Conservation (phyloP, 2,329 filamentous ascomycete species). For the Fusarium devonianum region DNA sequence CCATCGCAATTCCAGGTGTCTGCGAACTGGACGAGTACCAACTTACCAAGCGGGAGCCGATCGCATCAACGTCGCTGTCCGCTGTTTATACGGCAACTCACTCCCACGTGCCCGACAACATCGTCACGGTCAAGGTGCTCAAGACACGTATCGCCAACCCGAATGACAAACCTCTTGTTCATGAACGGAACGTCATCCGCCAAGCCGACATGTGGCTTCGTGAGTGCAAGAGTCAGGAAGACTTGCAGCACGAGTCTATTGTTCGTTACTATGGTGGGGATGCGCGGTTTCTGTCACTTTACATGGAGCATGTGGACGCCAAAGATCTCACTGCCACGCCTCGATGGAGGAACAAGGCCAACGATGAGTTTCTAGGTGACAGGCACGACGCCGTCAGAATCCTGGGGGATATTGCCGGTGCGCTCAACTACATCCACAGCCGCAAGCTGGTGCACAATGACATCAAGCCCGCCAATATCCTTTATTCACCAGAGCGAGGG, state of each 20-base stretch:
- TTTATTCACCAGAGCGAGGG: constrained; percentile 65
- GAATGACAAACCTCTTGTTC: constrained; percentile 55
- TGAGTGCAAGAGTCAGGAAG: constrained; percentile 63
- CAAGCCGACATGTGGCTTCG: constrained; percentile 68
- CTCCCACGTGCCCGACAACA: constrained; percentile 59
- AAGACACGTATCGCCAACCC: constrained; percentile 57
- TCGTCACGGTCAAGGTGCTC: constrained; percentile 68
- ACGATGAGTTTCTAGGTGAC: constrained; percentile 59
- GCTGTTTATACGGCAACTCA: constrained; percentile 64
- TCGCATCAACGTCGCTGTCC: constrained; percentile 62
- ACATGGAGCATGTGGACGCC: constrained; percentile 68
- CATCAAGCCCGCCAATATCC: constrained; percentile 68
- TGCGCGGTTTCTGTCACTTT: constrained; percentile 65
- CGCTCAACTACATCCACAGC: constrained; percentile 63
- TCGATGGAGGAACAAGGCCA: constrained; percentile 57
- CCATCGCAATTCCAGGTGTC: constrained; percentile 57
- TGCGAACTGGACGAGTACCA: constrained; percentile 62
- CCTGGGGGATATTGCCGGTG: constrained; percentile 60
- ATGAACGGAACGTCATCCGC: constrained; percentile 63
- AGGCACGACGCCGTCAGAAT: constrained; percentile 60
- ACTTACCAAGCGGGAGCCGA: constrained; percentile 63
- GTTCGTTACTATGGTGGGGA: constrained; percentile 66
- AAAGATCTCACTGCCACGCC: constrained; percentile 59
- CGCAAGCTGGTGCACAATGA: constrained; percentile 66
- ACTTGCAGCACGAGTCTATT: constrained; percentile 64